These are phyloP conservation scores for Penicillium cosmopolitanum DNA, from an alignment of 495 filamentous ascomycete species.

Conservation along the genomic window DNA sequence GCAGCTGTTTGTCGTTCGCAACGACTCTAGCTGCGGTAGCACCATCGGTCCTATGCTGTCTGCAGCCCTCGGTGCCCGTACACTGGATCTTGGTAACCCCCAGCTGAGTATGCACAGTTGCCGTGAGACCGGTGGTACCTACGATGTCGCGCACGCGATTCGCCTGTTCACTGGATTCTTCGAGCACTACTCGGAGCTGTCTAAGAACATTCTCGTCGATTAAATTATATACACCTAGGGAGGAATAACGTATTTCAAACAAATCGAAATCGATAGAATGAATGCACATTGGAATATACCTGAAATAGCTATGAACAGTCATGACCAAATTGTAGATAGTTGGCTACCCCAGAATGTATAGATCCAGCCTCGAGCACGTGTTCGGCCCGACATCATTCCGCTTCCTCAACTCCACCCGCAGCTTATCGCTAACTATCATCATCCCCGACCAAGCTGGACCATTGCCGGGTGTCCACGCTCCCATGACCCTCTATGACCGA, in stretches of 20 bases:
- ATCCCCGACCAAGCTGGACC: slow-evolving; percentile 17
- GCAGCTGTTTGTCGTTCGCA: slow-evolving; percentile 94
- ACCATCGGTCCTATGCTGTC: slow-evolving; percentile 96
- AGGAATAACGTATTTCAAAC: neutral
- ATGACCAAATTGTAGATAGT: too few relatives aligned
- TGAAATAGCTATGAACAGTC: too few relatives aligned
- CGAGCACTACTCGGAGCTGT: slow-evolving; percentile 75
- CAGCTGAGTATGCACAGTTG: slow-evolving; percentile 98
- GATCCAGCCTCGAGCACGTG: slow-evolving; percentile 14
- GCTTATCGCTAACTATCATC: slow-evolving; percentile 15
- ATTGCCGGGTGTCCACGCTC: slow-evolving; percentile 35
- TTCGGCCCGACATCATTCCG: slow-evolving; percentile 34
- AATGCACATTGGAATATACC: neutral
- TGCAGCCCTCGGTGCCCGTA: slow-evolving; percentile 81
- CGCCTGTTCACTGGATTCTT: slow-evolving; percentile 89
- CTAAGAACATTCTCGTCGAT: slow-evolving; percentile 76
- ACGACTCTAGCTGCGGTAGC: slow-evolving; percentile 90
- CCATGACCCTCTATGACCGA: slow-evolving; percentile 57
- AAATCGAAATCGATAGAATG: neutral
- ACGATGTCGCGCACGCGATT: slow-evolving; percentile 87
- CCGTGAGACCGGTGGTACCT: slow-evolving; percentile 82
- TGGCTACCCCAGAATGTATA: neutral
- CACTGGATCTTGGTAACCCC: slow-evolving; percentile 92
- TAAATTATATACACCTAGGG: slow-evolving; percentile 21
- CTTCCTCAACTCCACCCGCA: slow-evolving; percentile 18